Evolutionary conservation across 169 alveolate genomes (phyloP).

Genomic region (Amoebophrya sp.): DNA sequence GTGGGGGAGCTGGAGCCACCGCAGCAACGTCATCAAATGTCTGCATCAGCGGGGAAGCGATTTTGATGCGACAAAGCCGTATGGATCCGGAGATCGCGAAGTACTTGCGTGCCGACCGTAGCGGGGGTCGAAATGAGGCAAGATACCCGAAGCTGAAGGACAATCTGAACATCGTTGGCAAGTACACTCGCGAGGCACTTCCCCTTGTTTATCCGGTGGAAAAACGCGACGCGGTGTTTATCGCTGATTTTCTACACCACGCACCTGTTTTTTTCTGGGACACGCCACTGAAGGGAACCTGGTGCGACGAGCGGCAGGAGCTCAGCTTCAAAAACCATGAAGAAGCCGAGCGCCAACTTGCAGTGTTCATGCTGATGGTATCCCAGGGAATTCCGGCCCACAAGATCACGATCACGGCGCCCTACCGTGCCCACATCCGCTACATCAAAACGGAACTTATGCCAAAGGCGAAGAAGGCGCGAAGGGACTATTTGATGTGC

Average conservation of each 20-base stretch:
- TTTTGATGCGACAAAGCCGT: neutral
- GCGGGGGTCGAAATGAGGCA: neutral
- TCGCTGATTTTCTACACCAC: neutral
- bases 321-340: neutral
- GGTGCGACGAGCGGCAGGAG: neutral
- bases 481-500: no score
- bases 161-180: neutral
- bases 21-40: no score
- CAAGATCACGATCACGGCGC: neutral
- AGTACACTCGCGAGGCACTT: neutral
- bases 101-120: neutral
- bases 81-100: slow-evolving; percentile 11
- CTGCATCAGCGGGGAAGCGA: neutral
- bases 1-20: no score
- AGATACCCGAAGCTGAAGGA: neutral
- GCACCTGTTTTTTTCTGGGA: slow-evolving; percentile 2
- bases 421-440: neutral
- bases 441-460: neutral
- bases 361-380: neutral
- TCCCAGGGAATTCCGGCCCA: neutral
- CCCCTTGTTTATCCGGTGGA: neutral
- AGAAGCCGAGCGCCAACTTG: neutral
- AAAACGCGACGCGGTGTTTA: neutral
- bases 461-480: no score
- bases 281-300: neutral